phyloP scores from a whole-genome alignment of 306 rosid genomes.

The Adenanthera pavonina region DNA sequence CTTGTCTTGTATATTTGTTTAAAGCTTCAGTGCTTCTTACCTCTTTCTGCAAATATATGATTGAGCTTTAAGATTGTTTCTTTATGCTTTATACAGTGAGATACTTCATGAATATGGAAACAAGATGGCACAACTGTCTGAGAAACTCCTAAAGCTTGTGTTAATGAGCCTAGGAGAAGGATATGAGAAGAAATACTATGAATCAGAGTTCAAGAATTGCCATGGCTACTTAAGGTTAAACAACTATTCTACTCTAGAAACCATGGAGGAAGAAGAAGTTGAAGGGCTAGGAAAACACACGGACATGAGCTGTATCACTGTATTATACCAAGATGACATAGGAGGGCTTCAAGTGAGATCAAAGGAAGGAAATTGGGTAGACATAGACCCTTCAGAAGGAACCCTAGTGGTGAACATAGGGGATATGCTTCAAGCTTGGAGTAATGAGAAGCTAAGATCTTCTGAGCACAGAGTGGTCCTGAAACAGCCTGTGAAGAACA shows the following conservation, averaged over 20 bases:
- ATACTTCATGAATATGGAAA: conserved; percentile 83
- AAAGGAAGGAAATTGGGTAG: conserved; percentile 80
- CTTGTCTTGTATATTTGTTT: not conserved
- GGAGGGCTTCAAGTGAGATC: conserved; percentile 94
- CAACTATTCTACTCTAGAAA: conserved; percentile 69
- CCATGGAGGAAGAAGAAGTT: conserved; percentile 48
- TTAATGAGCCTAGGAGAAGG: conserved; percentile 72
- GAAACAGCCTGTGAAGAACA: conserved; percentile 59
- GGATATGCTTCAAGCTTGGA: conserved; percentile 95
- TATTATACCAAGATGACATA: conserved; percentile 77
- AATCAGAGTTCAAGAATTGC: conserved; percentile 72
- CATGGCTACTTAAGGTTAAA: conserved; percentile 89
- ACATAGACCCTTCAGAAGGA: conserved; percentile 76
- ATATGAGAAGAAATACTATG: conserved; percentile 56
- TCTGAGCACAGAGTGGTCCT: conserved; percentile 88
- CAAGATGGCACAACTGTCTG: conserved; percentile 77
- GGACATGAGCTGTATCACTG: conserved; percentile 92
- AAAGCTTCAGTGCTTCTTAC: not conserved
- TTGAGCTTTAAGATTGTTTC: conserved; percentile 16
- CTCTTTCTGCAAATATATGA: not conserved
- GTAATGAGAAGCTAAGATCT: conserved; percentile 79
- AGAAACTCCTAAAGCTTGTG: conserved; percentile 59
- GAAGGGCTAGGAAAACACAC: conserved; percentile 99
- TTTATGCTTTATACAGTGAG: conserved; percentile 53
- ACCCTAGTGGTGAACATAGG: conserved; percentile 88